phyloP scores from a whole-genome alignment of 1,139 yeast genomes.

The Nadsonia starkeyi-henricii region DNA sequence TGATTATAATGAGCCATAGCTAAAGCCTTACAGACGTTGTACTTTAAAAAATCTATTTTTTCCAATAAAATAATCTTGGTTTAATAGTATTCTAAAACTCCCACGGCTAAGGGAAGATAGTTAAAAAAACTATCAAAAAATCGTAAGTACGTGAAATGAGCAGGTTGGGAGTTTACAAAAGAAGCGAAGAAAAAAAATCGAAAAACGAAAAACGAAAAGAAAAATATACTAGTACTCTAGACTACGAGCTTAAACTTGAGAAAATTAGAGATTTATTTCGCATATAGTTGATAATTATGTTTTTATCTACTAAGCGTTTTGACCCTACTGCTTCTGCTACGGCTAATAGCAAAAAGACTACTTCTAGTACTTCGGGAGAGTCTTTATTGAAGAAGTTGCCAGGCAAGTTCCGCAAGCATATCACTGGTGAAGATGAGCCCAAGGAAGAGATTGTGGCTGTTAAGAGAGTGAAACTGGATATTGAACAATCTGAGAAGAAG shows the following conservation, averaged over 20 bases:
- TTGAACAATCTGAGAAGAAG: neutral
- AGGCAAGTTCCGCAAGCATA: neutral
- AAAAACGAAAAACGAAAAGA: neutral
- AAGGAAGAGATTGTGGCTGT: constrained; percentile 8
- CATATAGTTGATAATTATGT: neutral
- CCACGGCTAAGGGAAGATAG: no score
- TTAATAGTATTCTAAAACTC: no score
- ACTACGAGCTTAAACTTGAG: no score
- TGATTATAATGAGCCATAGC: no score
- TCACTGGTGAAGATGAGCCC: constrained; percentile 9
- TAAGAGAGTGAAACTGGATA: constrained; percentile 11
- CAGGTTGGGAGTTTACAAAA: neutral
- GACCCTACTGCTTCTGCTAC: neutral
- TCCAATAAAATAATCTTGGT: no score
- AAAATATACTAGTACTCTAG: no score
- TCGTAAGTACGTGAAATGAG: no score
- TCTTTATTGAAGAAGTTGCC: neutral
- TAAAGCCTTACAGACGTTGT: no score
- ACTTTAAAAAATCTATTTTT: no score
- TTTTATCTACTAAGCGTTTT: neutral
- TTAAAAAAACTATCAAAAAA: no score
- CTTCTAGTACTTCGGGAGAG: neutral
- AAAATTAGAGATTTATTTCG: no score
- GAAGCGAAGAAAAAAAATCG: constrained; percentile 1
- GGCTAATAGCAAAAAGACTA: neutral